Base-by-base conservation (phyloP, 2,329 filamentous ascomycete genomes). In the Cordyceps militaris region DNA sequence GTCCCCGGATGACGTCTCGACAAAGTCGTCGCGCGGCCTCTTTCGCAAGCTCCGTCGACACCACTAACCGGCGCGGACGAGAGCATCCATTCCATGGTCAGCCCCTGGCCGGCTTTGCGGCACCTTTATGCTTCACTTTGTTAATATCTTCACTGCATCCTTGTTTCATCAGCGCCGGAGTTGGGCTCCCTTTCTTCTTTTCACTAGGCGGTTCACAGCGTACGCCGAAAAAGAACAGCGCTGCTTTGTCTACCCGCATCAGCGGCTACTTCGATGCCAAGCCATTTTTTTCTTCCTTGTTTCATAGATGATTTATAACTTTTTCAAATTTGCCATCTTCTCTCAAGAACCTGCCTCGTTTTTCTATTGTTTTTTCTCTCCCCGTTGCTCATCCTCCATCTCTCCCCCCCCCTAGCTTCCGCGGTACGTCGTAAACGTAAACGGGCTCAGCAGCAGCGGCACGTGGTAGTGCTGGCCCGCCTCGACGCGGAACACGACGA, bases 401-500 rank as follows among this genome's bases (percentile, higher is more conserved):
- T 2, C 19, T 13, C 11, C 8, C 13, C 14, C 46, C 16, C 16
- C 23, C 75, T 74, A 91, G 69, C 86, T 89, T 16, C 89, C 89
- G 49, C 89, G 77, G 72, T 94, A 94, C 10, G 89, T 93, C 42
- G 87, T 88, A 73, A 91, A 94, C 69, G 86, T 88, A 73, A 86
- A 92, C 30, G 89, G 89, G 62, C 86, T 85, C 73, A 93, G 70
- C 70, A 94, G 68, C 67, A 94, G 71, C 46, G 89, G 89, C 3
- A 94, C 88, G 74, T 94, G 89, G 67, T 89, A 93, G 67, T 87
- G 84, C 77, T 89, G 84, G 23, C 77, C 79, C 66, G 75, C 71
- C 11, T 73, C 67, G 23, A 84, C 79, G 50, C 74, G 73, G 60
- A 83, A 83, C 1, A 76, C 74, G 40, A 86, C 76, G 16, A 72